Evolutionary conservation across 2,329 filamentous ascomycete genomes (phyloP), one percentile per base, ranked within the genome.

Genomic region (Aspergillus sp.): DNA sequence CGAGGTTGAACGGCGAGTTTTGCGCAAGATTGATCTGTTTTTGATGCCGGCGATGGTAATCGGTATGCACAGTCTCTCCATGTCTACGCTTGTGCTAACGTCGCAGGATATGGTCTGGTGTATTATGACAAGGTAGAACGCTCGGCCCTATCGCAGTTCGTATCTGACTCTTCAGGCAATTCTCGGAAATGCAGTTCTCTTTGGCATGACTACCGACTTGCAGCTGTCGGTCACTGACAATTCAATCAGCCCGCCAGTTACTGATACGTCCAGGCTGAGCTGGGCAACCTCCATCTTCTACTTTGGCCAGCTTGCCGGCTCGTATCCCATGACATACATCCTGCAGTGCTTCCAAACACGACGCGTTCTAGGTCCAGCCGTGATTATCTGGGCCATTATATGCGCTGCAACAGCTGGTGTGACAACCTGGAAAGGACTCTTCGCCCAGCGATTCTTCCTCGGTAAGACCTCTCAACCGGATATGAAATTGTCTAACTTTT

Each of bases 211-310:
- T 0, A 76, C 77, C 3, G 88, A 91, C 67, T 80, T 92, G 3
- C 61, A 77, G 1, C 82, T 92, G 42, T 80, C 80, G 30, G 74
- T 89, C 4, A 74, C 82, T 7, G 73, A 83, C 61, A 68, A 77
- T n/a, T 72, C 76, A 1, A 80, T 75, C 2, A 77, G 71, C 1
- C 86, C 87, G 0, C 80, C 83, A 0, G 82, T 82, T 0, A 83
- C 82, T 15, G 83, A 89, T 67, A 91, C 89, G 0, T 81, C 83
- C 0, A 82, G 89, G 11, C 81, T 92, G 27, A 87, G 83, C 63
- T 92, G 89, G 89, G 89, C 89, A 2, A 91, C 88, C 0, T 91
- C 87, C 0, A 79, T 91, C 66, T 91, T 92, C 77, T 92, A 91
- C 76, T 91, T 92, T 64, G 89, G 89, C 39, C 89, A 90, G 87